Percentiles rank a stretch among this genome's conserved stretches.
phyloP scores from a whole-genome alignment of 164 flowering plant species.

The Annona cherimola region DNA sequence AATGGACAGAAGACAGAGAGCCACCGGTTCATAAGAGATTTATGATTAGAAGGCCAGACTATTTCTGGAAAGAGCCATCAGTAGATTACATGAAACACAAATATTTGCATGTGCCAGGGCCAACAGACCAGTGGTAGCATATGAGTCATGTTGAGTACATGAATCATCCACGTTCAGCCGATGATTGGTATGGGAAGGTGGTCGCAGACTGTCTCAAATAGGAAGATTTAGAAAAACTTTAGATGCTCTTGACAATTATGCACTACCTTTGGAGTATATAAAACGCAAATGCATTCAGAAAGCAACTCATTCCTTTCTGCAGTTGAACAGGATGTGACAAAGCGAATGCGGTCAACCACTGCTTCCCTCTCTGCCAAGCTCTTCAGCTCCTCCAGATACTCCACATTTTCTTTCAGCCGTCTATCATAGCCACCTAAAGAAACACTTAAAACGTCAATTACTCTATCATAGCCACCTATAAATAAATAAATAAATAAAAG shows the following conservation, averaged over 20 bases:
- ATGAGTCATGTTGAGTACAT: not conserved
- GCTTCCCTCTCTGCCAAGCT: constrained; percentile 66
- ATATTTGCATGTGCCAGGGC: not conserved
- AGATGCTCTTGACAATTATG: not conserved
- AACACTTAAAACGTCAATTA: not conserved
- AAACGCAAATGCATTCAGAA: constrained; percentile 73
- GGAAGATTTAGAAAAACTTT: not conserved
- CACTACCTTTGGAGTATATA: constrained; percentile 83
- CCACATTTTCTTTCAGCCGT: constrained; percentile 80
- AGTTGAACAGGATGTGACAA: constrained; percentile 89
- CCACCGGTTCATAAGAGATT: not conserved
- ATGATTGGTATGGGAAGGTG: not conserved
- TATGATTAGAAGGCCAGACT: not conserved
- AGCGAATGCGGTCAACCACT: constrained; percentile 50
- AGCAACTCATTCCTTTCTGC: constrained; percentile 76
- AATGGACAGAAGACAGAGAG: not conserved
- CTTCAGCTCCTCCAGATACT: constrained; percentile 82
- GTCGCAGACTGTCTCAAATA: not conserved
- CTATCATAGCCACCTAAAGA: constrained; percentile 85
- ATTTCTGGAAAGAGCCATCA: not conserved
- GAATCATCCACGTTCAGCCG: too few relatives aligned
- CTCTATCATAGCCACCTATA: constrained; percentile 65
- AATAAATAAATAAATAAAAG: not conserved
- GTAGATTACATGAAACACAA: not conserved
- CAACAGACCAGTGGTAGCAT: not conserved